Percentiles rank a stretch among this genome's conserved stretches.
Evolutionary conservation across 805 yeast species (phyloP).

Genomic region (Yamadazyma sp.): DNA sequence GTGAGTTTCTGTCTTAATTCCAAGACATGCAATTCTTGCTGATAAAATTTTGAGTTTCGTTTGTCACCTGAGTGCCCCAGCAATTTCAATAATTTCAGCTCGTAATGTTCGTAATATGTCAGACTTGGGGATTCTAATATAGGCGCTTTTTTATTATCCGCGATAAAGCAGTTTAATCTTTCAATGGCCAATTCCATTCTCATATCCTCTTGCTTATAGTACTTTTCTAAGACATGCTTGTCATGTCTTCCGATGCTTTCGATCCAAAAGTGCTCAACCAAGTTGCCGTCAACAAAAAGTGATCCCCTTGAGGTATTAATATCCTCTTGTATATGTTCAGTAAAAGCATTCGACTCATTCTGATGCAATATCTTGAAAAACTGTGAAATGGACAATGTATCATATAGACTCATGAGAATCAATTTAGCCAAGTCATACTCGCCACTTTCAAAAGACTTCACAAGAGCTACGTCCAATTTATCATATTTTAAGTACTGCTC

Average conservation of each 20-base stretch:
- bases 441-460: constrained; percentile 61
- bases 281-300: constrained; percentile 36
- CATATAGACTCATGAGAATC: constrained; percentile 54
- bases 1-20: constrained; percentile 32
- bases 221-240: constrained; percentile 25
- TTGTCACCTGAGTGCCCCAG: constrained; percentile 21
- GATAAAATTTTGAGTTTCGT: constrained; percentile 22
- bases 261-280: constrained; percentile 40
- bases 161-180: constrained; percentile 20
- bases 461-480: constrained; percentile 66
- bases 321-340: constrained; percentile 15
- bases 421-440: constrained; percentile 60
- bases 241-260: constrained; percentile 28
- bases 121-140: not conserved
- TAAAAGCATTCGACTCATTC: constrained; percentile 36
- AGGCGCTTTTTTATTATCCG: constrained; percentile 16
- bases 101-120: constrained; percentile 23
- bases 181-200: constrained; percentile 20
- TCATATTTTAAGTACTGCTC: constrained; percentile 64
- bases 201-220: constrained; percentile 32
- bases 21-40: constrained; percentile 30
- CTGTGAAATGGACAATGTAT: constrained; percentile 59
- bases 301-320: constrained; percentile 19
- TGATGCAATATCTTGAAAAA: constrained; percentile 66
- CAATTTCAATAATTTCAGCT: constrained; percentile 23